Evolutionary conservation across 441 rosid genomes (phyloP), one percentile per base, ranked within the genome.

Genomic region (Pelargonium citronellum): DNA sequence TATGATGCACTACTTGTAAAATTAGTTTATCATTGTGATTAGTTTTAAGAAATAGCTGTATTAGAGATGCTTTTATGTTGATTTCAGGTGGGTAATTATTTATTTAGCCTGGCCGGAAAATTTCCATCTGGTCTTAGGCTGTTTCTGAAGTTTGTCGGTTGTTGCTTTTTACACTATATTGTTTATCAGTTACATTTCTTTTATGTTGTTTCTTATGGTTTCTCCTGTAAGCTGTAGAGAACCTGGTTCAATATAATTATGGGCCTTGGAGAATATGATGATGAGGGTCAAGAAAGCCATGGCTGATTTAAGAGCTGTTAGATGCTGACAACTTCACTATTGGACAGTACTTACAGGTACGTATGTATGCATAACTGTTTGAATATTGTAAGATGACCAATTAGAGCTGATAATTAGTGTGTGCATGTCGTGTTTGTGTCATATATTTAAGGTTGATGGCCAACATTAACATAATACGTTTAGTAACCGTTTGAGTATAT

Each of bases 311-410:
- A 87, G 97, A 86, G 92, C 96, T 57, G 7, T 84, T 91, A 66
- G 86, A 82, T 70, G 96, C 91, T 69, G 96, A 91, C 74, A 94
- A 91, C 76, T 80, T 91, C 77, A 94, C 99, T 67, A 87, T 90
- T 57, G 99, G 99, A 47, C 99, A 94, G 76, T 94, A 91, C 82
- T 84, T 94, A 79, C 99, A 91, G 97, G 99, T 91, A 79, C 64
- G 17, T 51, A 51, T n/a, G 20, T 41, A 34, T 34, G 39, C 39
- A 34, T 6, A 37, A 0, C 8, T 5, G 0, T 7, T 37, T 37
- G 41, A 30, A 5, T 4, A 30, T 30, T 37, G 41, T 37, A 37
- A 37, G 41, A 8, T 37, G 41, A 7, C 41, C 41, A 6, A 37
- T 7, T 37, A 37, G 41, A 37, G 41, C 41, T 7, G 41, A 1